Evolutionary conservation across 345 rosid species (phyloP).

Genomic region (Atalantia buxifolia): DNA sequence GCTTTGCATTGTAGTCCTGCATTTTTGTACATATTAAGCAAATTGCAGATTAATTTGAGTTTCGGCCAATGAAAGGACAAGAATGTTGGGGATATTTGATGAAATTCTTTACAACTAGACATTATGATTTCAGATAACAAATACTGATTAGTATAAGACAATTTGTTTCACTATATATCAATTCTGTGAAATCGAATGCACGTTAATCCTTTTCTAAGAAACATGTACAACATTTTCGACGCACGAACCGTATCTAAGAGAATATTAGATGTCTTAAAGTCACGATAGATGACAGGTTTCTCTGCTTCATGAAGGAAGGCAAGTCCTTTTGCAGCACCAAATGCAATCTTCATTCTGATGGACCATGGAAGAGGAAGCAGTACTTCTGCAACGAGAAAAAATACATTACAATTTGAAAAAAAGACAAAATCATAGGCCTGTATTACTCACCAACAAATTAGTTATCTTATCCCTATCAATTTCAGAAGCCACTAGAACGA

Average conservation of each 20-base stretch:
- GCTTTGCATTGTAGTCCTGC: slow-evolving; percentile 92
- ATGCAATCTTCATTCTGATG: slow-evolving; percentile 9
- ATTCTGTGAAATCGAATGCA: too few relatives aligned
- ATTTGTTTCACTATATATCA: not conserved
- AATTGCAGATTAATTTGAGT: not conserved
- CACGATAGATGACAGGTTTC: slow-evolving; percentile 94
- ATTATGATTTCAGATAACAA: not conserved
- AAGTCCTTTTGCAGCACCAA: slow-evolving; percentile 97
- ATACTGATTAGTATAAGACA: not conserved
- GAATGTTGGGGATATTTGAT: not conserved
- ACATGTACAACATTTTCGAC: not conserved
- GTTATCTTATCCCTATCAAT: too few relatives aligned
- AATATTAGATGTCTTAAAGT: slow-evolving; percentile 94
- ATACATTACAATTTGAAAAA: too few relatives aligned
- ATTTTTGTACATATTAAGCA: not conserved
- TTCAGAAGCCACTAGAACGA: not conserved
- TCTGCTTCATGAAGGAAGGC: slow-evolving; percentile 96
- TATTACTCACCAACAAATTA: too few relatives aligned
- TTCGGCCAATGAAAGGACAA: not conserved
- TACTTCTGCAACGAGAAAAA: slow-evolving; percentile 52
- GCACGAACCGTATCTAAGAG: slow-evolving; percentile 74
- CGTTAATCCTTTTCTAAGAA: not conserved
- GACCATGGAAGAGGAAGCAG: slow-evolving; percentile 92
- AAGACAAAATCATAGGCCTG: too few relatives aligned
- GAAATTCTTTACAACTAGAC: not conserved